Evolutionary conservation across 1,284 basidiomycete species (phyloP).

Genomic region (Pterula multifida): DNA sequence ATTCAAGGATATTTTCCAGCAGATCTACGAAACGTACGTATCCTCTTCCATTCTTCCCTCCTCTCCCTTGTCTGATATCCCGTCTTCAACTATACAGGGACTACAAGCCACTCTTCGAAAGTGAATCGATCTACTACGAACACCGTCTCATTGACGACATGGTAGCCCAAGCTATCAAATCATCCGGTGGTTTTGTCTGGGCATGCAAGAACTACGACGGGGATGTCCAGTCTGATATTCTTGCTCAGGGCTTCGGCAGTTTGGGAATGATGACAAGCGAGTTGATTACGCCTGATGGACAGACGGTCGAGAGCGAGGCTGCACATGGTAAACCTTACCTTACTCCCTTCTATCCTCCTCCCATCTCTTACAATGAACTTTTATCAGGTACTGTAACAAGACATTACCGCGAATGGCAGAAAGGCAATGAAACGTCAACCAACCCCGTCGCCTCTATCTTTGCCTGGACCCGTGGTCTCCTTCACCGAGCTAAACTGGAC

Average conservation of each 20-base stretch:
- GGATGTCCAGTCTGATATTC: constrained; percentile 86
- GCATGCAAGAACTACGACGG: constrained; percentile 97
- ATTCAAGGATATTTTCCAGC: constrained; percentile 98
- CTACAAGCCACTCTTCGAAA: constrained; percentile 80
- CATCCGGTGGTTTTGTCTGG: constrained; percentile 94
- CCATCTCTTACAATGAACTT: constrained; percentile 8
- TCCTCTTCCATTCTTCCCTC: not conserved
- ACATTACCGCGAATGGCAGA: constrained; percentile 95
- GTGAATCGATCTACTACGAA: constrained; percentile 87
- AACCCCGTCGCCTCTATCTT: constrained; percentile 99
- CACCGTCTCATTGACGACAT: constrained; percentile 91
- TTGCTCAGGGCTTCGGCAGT: constrained; percentile 89
- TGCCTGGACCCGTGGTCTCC: constrained; percentile 93
- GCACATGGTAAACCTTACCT: constrained; percentile 59
- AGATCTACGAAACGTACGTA: constrained; percentile 70
- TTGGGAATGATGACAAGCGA: constrained; percentile 98
- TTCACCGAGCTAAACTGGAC: constrained; percentile 92
- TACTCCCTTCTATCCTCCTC: constrained; percentile 1
- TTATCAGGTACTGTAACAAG: constrained; percentile 69
- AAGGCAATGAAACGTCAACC: constrained; percentile 91
- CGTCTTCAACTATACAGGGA: constrained; percentile 26
- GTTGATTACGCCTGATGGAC: constrained; percentile 91
- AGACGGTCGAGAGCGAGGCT: constrained; percentile 86
- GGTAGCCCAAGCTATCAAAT: constrained; percentile 97
- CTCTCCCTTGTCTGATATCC: not conserved